Conservation (phyloP, 805 yeast genomes). For the Pichia cephalocereana region DNA sequence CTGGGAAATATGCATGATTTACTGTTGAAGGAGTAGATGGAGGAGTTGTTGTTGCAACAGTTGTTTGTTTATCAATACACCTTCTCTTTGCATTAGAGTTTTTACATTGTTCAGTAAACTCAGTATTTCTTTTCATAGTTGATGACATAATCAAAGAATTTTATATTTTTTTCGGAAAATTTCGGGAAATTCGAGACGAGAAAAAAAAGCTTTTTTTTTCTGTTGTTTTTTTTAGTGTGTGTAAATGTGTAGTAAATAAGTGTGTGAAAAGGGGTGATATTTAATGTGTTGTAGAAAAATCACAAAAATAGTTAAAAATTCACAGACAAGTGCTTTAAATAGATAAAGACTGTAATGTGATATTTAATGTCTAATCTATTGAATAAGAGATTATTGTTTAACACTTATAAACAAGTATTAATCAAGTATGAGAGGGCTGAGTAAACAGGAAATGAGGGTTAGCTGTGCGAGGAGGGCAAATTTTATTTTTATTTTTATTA, state of each 20-base stretch:
- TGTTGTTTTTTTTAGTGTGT: no score
- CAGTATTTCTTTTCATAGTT: neutral
- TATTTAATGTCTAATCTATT: neutral
- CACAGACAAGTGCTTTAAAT: no score
- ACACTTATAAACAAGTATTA: neutral
- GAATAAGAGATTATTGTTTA: neutral
- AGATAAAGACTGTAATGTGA: no score
- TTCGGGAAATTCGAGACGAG: no score
- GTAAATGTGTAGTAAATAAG: no score
- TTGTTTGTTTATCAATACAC: neutral
- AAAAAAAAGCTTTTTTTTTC: no score
- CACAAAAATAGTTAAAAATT: no score
- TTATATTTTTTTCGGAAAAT: neutral
- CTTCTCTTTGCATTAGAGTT: neutral
- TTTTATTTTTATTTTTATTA: neutral
- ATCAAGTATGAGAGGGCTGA: neutral
- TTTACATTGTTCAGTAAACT: neutral
- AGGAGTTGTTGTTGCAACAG: neutral
- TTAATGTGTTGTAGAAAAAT: no score
- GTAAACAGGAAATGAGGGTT: neutral
- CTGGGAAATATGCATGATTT: neutral
- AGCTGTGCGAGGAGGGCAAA: neutral
- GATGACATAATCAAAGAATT: neutral
- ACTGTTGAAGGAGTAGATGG: neutral
- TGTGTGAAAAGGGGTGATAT: no score